Evolutionary conservation across 495 filamentous ascomycete genomes (phyloP).

Genomic region (Oidiodendron maius): DNA sequence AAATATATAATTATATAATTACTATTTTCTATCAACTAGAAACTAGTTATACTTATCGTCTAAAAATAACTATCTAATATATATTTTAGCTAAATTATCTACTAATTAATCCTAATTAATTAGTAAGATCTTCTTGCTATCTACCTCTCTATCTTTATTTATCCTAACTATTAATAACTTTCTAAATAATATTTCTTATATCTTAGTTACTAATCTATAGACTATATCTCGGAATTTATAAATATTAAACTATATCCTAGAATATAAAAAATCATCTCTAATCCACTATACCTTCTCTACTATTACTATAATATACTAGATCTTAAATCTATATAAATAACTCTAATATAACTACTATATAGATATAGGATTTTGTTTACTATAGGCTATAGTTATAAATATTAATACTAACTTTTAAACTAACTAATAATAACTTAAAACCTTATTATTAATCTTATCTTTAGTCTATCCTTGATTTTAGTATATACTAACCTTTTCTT

Average conservation of each 20-base stretch:
- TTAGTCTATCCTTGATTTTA: neutral
- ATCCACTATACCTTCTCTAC: neutral
- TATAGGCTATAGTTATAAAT: conserved; percentile 3
- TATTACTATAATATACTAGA: neutral
- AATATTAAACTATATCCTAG: neutral
- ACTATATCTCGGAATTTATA: neutral
- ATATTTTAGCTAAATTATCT: neutral
- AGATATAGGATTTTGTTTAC: neutral
- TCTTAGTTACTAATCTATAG: neutral
- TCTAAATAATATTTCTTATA: neutral
- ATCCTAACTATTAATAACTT: conserved; percentile 2
- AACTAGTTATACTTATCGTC: neutral
- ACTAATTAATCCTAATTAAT: neutral
- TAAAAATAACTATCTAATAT: neutral
- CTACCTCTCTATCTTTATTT: neutral
- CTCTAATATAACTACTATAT: neutral
- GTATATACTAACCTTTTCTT: neutral
- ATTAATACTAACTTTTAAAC: neutral
- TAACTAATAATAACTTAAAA: neutral
- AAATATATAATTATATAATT: neutral
- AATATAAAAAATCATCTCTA: conserved; percentile 1
- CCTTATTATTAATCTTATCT: neutral
- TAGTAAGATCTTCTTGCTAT: neutral
- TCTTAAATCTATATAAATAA: conserved; percentile 1
- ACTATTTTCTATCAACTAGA: neutral